Evolutionary conservation across 495 filamentous ascomycete species (phyloP).

Genomic region (Cetradonia linearis): DNA sequence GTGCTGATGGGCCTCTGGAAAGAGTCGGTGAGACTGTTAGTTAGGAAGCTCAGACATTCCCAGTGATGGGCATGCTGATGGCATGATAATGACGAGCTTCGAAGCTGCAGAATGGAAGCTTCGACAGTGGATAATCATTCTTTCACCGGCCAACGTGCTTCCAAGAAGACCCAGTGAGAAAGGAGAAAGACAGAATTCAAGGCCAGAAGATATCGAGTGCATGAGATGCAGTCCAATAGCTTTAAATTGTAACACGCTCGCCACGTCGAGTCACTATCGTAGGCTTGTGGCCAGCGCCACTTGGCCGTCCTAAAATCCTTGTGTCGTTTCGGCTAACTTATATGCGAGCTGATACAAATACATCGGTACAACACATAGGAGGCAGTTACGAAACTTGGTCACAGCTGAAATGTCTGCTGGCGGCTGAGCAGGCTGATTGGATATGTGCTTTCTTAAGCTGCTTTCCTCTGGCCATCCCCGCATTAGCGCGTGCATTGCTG

Average conservation of each 20-base stretch:
- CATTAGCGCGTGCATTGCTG: constrained; percentile 12
- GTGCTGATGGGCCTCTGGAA: not conserved
- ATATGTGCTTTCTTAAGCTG: not conserved
- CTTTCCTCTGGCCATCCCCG: not conserved
- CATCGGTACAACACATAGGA: constrained; percentile 1
- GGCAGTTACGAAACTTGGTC: not conserved
- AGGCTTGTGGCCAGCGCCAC: constrained; percentile 2
- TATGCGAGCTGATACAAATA: not conserved
- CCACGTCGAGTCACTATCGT: not conserved
- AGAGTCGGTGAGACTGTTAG: not conserved
- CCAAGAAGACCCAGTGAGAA: not conserved
- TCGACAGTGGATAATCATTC: not conserved
- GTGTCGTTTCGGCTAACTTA: not conserved
- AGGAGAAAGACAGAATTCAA: not conserved
- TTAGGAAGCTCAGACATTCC: not conserved
- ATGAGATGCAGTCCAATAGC: constrained; percentile 4
- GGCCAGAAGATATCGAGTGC: constrained; percentile 10
- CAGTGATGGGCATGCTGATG: no score
- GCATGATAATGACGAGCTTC: not conserved
- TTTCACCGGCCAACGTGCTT: not conserved
- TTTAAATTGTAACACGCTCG: not conserved
- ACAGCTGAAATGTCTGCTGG: not conserved
- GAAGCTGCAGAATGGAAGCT: not conserved
- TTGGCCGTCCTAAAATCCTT: not conserved
- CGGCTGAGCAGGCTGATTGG: constrained; percentile 7